Percentiles rank a stretch among this genome's conserved stretches.
Conservation (phyloP, 176 grass and related monocot genomes). For the Carex scoparia region DNA sequence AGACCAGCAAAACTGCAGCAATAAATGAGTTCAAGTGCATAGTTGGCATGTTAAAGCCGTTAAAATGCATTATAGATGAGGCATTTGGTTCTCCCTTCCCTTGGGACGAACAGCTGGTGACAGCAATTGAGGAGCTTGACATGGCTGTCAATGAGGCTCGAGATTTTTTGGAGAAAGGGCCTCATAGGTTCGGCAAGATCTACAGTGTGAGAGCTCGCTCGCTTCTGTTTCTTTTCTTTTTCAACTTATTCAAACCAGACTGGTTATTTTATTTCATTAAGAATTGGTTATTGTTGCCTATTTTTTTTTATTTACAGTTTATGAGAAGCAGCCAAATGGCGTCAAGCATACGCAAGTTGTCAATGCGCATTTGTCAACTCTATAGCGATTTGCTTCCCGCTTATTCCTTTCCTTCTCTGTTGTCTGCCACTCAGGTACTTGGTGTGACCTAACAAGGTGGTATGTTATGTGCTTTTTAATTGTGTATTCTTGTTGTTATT, state of each 20-base stretch:
- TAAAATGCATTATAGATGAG: slow-evolving; percentile 44
- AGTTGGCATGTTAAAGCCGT: slow-evolving; percentile 31
- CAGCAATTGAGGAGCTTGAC: slow-evolving; percentile 36
- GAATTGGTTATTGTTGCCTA: background rate
- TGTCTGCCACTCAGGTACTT: slow-evolving; percentile 37
- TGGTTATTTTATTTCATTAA: background rate
- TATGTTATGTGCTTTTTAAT: background rate
- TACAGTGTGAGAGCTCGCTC: slow-evolving; percentile 28
- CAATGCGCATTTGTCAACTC: slow-evolving; percentile 24
- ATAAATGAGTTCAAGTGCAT: slow-evolving; percentile 37
- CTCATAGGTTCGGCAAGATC: slow-evolving; percentile 36
- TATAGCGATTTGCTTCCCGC: slow-evolving; percentile 33
- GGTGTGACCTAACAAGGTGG: background rate
- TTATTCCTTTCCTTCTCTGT: slow-evolving; percentile 33
- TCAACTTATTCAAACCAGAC: background rate
- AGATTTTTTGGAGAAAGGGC: slow-evolving; percentile 41
- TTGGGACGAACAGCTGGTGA: slow-evolving; percentile 13
- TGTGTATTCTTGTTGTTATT: background rate
- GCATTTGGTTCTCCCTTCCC: slow-evolving; percentile 30
- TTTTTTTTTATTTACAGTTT: slow-evolving; percentile 19
- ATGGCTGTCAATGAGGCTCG: slow-evolving; percentile 33
- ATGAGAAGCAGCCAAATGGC: slow-evolving; percentile 30
- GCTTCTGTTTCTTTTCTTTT: background rate
- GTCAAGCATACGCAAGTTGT: slow-evolving; percentile 31
- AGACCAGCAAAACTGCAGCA: slow-evolving; percentile 24